Evolutionary conservation across 345 rosid genomes (phyloP).

Genomic region (Eucalyptus erythrocorys): DNA sequence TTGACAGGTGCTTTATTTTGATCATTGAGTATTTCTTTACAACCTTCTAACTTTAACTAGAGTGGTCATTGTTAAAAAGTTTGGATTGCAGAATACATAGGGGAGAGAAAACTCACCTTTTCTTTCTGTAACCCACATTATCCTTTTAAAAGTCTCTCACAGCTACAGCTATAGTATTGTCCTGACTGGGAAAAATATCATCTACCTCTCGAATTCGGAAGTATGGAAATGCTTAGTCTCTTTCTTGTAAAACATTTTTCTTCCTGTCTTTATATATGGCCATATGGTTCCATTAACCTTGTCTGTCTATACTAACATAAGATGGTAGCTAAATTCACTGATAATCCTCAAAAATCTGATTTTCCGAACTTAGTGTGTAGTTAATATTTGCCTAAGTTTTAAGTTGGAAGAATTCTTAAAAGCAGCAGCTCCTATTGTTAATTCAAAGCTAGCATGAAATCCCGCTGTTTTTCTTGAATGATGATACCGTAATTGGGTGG

Average conservation of each 20-base stretch:
- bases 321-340: neutral
- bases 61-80: neutral
- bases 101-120: neutral
- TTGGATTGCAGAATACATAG: neutral
- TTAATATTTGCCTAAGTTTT: neutral
- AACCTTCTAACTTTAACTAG: neutral
- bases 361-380: neutral
- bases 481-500: neutral
- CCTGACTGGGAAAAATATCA: neutral
- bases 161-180: neutral
- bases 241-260: neutral
- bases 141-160: neutral
- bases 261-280: neutral
- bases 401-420: neutral
- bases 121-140: neutral
- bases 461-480: neutral
- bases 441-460: neutral
- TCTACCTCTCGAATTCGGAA: neutral
- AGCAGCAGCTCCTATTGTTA: neutral
- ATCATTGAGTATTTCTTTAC: neutral
- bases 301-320: neutral
- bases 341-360: neutral
- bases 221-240: neutral
- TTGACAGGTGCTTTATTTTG: constrained; percentile 51
- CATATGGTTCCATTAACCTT: neutral